Evolutionary conservation across 1,284 basidiomycete species (phyloP), one percentile per base, ranked within the genome.

Genomic region (Erythrobasidium hasegawianum): DNA sequence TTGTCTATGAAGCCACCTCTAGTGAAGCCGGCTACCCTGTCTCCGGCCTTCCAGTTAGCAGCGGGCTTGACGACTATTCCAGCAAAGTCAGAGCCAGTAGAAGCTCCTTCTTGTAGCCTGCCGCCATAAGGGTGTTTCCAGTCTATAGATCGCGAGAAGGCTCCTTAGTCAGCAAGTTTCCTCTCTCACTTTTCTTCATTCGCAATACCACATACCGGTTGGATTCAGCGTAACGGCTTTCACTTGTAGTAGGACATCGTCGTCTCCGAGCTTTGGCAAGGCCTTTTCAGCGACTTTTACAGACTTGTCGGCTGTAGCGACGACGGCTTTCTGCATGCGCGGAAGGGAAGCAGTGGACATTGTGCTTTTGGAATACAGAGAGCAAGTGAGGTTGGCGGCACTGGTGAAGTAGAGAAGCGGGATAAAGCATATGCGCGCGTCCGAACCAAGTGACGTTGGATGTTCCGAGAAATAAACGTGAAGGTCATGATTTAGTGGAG

Each of bases 11-110:
- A 64, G 43, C 78, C 78, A 26, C 81, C 81, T 69, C 80, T 79
- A 4, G 82, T 79, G 55, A 78, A 77, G 10, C 80, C 81, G 4
- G 79, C 80, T 10, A 87, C 83, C 73, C 81, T 79, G 73, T 87
- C 85, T 2, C 85, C 85, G 43, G 81, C 80, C 57, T 77, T 75
- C 72, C 85, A 79, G 39, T 77, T 75, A 1, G 77, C 83, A 0
- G 79, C 82, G 29, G 86, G 74, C 52, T 79, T 77, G 22, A 81
- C 81, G 22, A 87, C 81, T 2, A 80, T 77, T 10, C 86, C 86
- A 29, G 82, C 81, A 50, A 81, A 81, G 71, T 87, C 86, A 16
- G 76, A 79, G 1, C 86, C 86, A 9, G 84, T 74, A 7, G 83
- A 75, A 5, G 79, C 77, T 43, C 75, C 75, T 8, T 75, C 72